These are phyloP conservation scores for Lagenidium sp. DNA, from an alignment of 352 stramenopile species.

Conservation along the genomic window DNA sequence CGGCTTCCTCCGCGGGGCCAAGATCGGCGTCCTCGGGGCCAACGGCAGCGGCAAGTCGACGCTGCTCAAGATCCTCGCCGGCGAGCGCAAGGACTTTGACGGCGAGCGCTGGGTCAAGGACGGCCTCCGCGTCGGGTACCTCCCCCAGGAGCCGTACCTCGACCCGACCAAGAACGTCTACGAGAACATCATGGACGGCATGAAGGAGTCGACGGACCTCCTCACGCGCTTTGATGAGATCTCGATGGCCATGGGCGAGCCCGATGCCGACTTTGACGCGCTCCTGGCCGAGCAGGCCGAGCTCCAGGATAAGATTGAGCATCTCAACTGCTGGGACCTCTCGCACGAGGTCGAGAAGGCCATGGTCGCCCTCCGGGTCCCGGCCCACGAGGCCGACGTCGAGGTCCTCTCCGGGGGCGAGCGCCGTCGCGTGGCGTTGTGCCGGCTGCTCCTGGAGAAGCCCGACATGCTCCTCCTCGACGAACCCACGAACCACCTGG, in stretches of 20 bases:
- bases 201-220: constrained; percentile 78
- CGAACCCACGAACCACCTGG: constrained; percentile 98
- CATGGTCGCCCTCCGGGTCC: constrained; percentile 73
- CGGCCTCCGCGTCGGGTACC: constrained; percentile 79
- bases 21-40: constrained; percentile 93
- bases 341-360: constrained; percentile 77
- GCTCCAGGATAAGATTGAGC: constrained; percentile 83
- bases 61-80: constrained; percentile 94
- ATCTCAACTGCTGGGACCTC: constrained; percentile 76
- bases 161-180: constrained; percentile 83
- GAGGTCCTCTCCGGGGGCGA: constrained; percentile 88
- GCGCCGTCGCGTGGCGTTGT: constrained; percentile 94
- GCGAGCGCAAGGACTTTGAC: constrained; percentile 82
- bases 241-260: constrained; percentile 85
- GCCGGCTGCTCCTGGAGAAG: constrained; percentile 92
- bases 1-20: constrained; percentile 84
- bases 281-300: constrained; percentile 80
- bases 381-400: constrained; percentile 52
- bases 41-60: constrained; percentile 96
- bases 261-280: constrained; percentile 84
- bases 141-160: constrained; percentile 81
- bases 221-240: constrained; percentile 80
- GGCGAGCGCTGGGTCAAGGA: constrained; percentile 85
- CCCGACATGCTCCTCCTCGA: constrained; percentile 96
- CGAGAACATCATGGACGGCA: constrained; percentile 87